Base-by-base conservation (phyloP, 495 filamentous ascomycete genomes). In the Copromyces sp. region DNA sequence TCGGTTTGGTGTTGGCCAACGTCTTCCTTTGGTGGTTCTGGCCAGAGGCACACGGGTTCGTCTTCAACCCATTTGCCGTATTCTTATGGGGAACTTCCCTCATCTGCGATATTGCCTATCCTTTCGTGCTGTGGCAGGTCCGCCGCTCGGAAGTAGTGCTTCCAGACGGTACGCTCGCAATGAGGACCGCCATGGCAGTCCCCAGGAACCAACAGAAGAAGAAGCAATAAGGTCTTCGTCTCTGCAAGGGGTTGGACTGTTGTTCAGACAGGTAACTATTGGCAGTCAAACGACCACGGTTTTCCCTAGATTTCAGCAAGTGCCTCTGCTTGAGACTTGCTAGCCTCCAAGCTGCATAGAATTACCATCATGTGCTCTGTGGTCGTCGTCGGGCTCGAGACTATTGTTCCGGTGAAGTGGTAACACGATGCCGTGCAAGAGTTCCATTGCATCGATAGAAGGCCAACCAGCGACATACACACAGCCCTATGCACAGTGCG, bases 11-110 rank as follows among this genome's bases (percentile, higher is more conserved):
- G 17, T 17, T 80, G 2, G 71, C 72, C 37, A 80, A 80, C 73
- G 71, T 71, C 3, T 79, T 80, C 65, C 73, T 78, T 68, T 85
- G 79, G 79, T 83, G 76, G 72, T 78, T 79, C 70, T 85, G 83
- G 83, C 79, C 79, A 20, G 81, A 84, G 37, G 81, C 80, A 0
- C 79, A 84, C 74, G 76, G 71, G 3, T 86, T 80, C 47, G 78
- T 82, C 42, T 75, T 80, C 71, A 75, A 68, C 35, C 81, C 78
- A 0, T 77, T 81, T 70, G 74, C 79, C n/a, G 24, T 83, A 24
- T 80, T 83, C 70, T 29, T 85, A 4, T 78, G 75, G 75, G 78
- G 75, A 3, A 77, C 77, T 12, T 76, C 76, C 37, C 38, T 83
- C 9, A 68, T 78, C 37, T 81, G 78, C 65, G 84, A 86, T 73